Percentiles rank a stretch among this genome's conserved stretches.
Evolutionary conservation across 2,329 filamentous ascomycete species (phyloP).

Genomic region (Phialemoniopsis sp.): DNA sequence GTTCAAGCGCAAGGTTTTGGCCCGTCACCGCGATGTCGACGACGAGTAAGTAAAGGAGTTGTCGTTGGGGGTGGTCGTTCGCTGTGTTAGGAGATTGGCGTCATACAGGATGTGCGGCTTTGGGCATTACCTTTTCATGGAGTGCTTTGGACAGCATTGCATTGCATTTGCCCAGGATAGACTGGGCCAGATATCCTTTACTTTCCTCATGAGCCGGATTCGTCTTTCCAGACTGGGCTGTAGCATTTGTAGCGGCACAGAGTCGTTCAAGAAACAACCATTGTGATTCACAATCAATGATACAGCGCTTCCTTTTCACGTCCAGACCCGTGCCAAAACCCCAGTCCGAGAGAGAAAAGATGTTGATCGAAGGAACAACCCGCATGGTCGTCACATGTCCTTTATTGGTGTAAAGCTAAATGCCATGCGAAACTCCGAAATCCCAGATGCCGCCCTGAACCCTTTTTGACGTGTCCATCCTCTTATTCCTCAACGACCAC

Average conservation of each 20-base stretch:
- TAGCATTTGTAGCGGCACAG: too few species aligned
- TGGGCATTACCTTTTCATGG: conserved; percentile 14
- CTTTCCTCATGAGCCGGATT: conserved; percentile 12
- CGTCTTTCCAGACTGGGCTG: neutral
- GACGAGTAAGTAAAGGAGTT: conserved; percentile 44
- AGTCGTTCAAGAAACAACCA: too few species aligned
- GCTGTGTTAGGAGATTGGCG: conserved; percentile 1
- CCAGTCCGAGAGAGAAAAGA: conserved; percentile 17
- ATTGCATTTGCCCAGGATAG: conserved; percentile 13
- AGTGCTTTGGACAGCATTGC: conserved; percentile 11
- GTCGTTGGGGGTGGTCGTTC: too few species aligned
- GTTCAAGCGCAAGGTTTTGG: conserved; percentile 74
- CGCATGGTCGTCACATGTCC: conserved; percentile 20
- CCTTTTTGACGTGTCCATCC: conserved; percentile 10
- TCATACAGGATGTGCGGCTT: conserved; percentile 1
- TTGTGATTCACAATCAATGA: too few species aligned
- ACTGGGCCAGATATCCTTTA: conserved; percentile 17
- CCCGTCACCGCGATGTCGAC: conserved; percentile 59
- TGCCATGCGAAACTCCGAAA: conserved; percentile 39
- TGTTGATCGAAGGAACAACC: too few species aligned
- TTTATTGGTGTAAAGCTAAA: conserved; percentile 39
- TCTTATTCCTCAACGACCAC: conserved; percentile 74
- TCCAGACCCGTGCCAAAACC: too few species aligned
- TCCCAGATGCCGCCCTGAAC: conserved; percentile 36
- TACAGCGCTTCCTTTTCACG: too few species aligned